phyloP scores from a whole-genome alignment of 495 filamentous ascomycete species.

The Lophiotrema nucula region DNA sequence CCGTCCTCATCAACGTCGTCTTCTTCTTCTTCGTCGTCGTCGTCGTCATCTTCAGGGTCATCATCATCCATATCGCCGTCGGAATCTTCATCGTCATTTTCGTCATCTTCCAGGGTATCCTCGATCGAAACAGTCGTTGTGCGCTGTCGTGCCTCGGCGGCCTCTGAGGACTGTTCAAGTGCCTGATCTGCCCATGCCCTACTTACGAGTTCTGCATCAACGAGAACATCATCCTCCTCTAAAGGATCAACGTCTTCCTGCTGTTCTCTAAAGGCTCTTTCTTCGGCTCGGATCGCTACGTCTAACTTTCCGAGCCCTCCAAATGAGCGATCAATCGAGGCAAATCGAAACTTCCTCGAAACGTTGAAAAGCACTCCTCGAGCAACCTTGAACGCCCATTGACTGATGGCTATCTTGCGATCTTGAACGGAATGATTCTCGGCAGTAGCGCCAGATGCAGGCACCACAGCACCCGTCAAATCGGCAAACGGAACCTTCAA shows the following conservation, averaged over 20 bases:
- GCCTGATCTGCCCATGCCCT: constrained; percentile 23
- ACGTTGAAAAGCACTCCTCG: constrained; percentile 62
- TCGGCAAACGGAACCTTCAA: constrained; percentile 54
- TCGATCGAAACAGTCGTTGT: neutral
- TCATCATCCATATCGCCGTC: constrained; percentile 41
- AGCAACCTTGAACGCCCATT: constrained; percentile 64
- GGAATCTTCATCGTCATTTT: constrained; percentile 27
- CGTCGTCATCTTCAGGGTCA: constrained; percentile 40
- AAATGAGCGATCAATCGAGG: constrained; percentile 62
- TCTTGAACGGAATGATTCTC: constrained; percentile 28
- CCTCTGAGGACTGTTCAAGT: constrained; percentile 5
- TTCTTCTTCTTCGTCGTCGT: constrained; percentile 43
- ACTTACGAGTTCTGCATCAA: constrained; percentile 18
- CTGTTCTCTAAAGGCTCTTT: constrained; percentile 24
- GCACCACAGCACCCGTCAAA: constrained; percentile 43
- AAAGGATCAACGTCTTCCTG: constrained; percentile 30
- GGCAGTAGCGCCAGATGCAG: constrained; percentile 18
- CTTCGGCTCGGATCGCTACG: constrained; percentile 31
- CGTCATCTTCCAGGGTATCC: constrained; percentile 7
- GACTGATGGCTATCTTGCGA: constrained; percentile 46
- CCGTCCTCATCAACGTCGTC: constrained; percentile 41
- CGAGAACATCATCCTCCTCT: constrained; percentile 28
- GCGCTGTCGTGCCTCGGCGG: neutral
- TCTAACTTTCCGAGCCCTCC: constrained; percentile 52
- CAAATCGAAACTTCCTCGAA: constrained; percentile 57